Conservation (phyloP, 352 stramenopile species). For the Pythium biforme region DNA sequence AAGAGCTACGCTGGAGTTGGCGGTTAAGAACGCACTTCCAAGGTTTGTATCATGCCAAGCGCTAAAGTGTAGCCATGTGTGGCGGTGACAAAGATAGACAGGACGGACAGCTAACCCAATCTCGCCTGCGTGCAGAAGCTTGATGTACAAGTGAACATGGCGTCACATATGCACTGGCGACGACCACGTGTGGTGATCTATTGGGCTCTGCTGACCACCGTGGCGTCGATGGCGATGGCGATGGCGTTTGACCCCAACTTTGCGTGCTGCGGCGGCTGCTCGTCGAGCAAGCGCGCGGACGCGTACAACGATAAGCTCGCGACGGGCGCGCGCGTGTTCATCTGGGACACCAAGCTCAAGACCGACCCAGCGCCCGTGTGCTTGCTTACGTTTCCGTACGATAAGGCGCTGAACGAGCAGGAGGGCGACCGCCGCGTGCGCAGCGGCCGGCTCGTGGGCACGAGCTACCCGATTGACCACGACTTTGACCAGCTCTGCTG, state of each 20-base stretch:
- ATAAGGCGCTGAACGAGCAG: constrained; percentile 55
- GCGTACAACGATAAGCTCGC: constrained; percentile 48
- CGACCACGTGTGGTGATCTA: not conserved
- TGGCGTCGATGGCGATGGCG: not conserved
- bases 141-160: not conserved
- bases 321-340: constrained; percentile 54
- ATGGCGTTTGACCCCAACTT: constrained; percentile 51
- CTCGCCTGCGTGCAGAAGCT: too few species aligned
- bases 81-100: constrained; percentile 2
- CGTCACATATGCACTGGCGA: not conserved
- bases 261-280: constrained; percentile 70
- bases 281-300: constrained; percentile 49
- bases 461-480: constrained; percentile 71
- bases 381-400: constrained; percentile 58
- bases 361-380: constrained; percentile 43
- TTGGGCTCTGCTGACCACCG: not conserved
- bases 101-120: not conserved
- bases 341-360: constrained; percentile 71
- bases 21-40: not conserved
- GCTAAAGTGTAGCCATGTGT: constrained; percentile 16
- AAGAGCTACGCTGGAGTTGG: not conserved
- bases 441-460: constrained; percentile 56
- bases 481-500: constrained; percentile 70
- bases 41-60: constrained; percentile 1
- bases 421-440: constrained; percentile 53